Base-by-base conservation (phyloP, 78 protist genomes). In the Capsaspora owczarzaki region DNA sequence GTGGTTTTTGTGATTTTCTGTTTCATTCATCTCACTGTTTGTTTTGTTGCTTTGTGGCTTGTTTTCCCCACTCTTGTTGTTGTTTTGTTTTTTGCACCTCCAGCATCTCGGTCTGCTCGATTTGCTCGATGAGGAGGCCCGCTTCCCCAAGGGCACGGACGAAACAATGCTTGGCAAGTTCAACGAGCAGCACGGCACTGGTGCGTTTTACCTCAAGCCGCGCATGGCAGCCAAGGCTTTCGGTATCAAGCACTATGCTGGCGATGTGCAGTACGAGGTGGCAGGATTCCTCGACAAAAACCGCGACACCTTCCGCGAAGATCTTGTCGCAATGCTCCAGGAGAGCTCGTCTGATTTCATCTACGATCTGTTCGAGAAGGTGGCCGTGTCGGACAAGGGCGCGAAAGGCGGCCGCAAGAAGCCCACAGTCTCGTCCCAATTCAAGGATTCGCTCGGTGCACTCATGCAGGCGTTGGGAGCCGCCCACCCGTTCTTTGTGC, bases 201-300 rank as follows among this genome's bases (percentile, higher is more conserved):
- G 8, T 29, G 51, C 53, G 46, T 33, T 14, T 31, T 78, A 66
- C 74, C 14, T 66, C 31, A 42, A 51, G n/a, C 71, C 87, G 0
- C 76, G 63, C 31, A 75, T 37, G 61, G 23, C 33, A 2, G 16
- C 22, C 35, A 44, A 29, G 35, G 33, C 66, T 12, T 90, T 92
- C 74, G 81, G 80, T 76, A 82, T 89, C 31, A 69, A 68, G 44
- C 93, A 90, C 84, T 90, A 80, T 53, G 93, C 93, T 19, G 93
- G 93, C 37, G 87, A 83, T 49, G 93, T 93, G 42, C n/a, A 42
- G 53, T 95, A 95, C 84, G 71, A 35, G 38, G 56, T 46, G 20
- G n/a, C 29, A 0, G 83, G 81, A 33, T 84, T 86, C 79, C 44
- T 79, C 38, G 74, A 49, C 23, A 82, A 82, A 60, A 86, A 86